A percentile compares a stretch with the other conserved stretches of the same genome.
Conservation (phyloP, 495 filamentous ascomycete species). For the Penicillium arizonense region DNA sequence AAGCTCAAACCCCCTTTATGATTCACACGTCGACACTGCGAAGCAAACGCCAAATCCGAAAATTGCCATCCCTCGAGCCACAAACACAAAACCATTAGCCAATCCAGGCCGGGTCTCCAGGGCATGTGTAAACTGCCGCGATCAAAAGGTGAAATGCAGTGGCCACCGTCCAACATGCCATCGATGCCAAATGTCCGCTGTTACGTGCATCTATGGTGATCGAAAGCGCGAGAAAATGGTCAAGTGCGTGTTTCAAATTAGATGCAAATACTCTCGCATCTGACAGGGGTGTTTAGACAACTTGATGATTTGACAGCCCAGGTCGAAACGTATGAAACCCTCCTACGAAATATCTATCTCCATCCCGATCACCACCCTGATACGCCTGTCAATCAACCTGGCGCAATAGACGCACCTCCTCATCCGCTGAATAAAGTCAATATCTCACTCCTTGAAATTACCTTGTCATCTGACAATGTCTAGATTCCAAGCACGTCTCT, state of each 20-base stretch:
- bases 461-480: no score
- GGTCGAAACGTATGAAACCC: conserved; percentile 26
- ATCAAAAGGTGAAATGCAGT: conserved; percentile 64
- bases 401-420: no score
- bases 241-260: conserved; percentile 37
- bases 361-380: conserved; percentile 21
- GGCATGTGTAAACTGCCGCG: conserved; percentile 71
- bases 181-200: conserved; percentile 51
- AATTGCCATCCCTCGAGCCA: conserved; percentile 36
- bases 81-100: conserved; percentile 22
- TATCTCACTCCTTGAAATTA: no score
- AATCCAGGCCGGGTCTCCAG: conserved; percentile 41
- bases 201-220: conserved; percentile 53
- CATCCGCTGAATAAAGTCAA: no score
- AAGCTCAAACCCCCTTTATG: no score
- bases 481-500: no score
- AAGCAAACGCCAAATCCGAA: conserved; percentile 10
- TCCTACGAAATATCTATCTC: conserved; percentile 27
- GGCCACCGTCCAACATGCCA: conserved; percentile 55
- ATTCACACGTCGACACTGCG: no score
- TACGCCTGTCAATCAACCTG: conserved; percentile 24
- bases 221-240: conserved; percentile 57
- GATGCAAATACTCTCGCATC: no score
- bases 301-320: conserved; percentile 26
- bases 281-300: conserved; percentile 4